Conservation (phyloP, 495 filamentous ascomycete genomes). For the Schizothecium vesticola region DNA sequence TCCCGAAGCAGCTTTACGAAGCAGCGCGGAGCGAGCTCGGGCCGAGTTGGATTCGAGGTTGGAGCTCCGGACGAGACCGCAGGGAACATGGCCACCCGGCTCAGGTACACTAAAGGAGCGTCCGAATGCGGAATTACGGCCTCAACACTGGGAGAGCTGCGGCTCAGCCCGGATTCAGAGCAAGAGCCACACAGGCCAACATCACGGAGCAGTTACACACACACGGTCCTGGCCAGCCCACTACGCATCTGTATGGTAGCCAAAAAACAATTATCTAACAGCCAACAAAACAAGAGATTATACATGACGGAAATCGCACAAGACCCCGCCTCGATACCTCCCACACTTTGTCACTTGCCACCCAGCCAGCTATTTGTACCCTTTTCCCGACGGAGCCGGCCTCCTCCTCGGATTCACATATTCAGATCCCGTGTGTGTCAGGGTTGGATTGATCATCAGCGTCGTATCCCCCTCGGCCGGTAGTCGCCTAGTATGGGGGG, state of each 20-base stretch:
- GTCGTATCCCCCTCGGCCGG: neutral
- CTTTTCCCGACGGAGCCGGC: neutral
- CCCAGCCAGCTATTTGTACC: neutral
- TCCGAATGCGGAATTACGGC: neutral
- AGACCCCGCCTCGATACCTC: constrained; percentile 9
- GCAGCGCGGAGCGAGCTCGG: neutral
- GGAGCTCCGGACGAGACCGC: neutral
- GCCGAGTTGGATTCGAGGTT: neutral
- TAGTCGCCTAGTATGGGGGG: constrained; percentile 36
- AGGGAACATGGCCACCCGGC: neutral
- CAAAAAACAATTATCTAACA: constrained; percentile 16
- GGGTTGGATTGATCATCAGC: constrained; percentile 5
- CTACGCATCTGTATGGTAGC: constrained; percentile 14
- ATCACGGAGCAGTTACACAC: neutral
- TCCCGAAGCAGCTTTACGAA: neutral
- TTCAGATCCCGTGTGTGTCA: neutral
- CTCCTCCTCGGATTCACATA: neutral
- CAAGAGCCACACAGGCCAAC: neutral
- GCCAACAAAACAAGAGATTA: constrained; percentile 25
- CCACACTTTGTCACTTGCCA: constrained; percentile 1
- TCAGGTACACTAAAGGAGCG: neutral
- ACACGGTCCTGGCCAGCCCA: neutral
- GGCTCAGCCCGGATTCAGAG: no score
- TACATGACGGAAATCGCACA: constrained; percentile 22
- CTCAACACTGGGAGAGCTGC: neutral